A percentile compares a stretch with the other conserved stretches of the same genome.
Conservation (phyloP, 177 flowering plant species). For the Vitis hybrid region DNA sequence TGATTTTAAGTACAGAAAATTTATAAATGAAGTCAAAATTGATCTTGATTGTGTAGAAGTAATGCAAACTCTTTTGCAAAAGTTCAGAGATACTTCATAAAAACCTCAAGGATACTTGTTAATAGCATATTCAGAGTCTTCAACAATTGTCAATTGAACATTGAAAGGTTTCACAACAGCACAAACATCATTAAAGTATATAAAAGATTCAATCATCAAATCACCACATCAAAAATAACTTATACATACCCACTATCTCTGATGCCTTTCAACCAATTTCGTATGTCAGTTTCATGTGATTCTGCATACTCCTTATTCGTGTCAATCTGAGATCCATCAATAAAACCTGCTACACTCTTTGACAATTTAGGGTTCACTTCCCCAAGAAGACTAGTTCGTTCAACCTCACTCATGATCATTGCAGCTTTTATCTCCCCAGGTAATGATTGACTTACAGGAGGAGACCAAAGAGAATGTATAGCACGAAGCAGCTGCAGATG, state of each 20-base stretch:
- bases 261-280: constrained; percentile 94
- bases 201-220: not conserved
- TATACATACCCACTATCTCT: constrained; percentile 92
- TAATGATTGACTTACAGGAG: constrained; percentile 54
- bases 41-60: too few species aligned
- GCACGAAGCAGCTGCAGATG: constrained; percentile 76
- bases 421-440: constrained; percentile 82
- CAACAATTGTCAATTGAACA: not conserved
- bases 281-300: constrained; percentile 71
- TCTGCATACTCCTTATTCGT: constrained; percentile 50
- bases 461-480: constrained; percentile 92
- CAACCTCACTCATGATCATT: constrained; percentile 71
- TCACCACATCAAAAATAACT: not conserved
- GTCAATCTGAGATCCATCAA: constrained; percentile 57
- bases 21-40: too few species aligned
- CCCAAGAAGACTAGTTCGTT: constrained; percentile 74
- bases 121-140: not conserved
- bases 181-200: not conserved
- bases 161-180: not conserved
- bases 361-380: constrained; percentile 58
- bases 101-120: not conserved
- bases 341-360: constrained; percentile 46
- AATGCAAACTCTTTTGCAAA: too few species aligned
- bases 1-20: too few species aligned
- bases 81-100: too few species aligned